phyloP scores from a whole-genome alignment of 352 stramenopile species.

The Pythium aquatile region DNA sequence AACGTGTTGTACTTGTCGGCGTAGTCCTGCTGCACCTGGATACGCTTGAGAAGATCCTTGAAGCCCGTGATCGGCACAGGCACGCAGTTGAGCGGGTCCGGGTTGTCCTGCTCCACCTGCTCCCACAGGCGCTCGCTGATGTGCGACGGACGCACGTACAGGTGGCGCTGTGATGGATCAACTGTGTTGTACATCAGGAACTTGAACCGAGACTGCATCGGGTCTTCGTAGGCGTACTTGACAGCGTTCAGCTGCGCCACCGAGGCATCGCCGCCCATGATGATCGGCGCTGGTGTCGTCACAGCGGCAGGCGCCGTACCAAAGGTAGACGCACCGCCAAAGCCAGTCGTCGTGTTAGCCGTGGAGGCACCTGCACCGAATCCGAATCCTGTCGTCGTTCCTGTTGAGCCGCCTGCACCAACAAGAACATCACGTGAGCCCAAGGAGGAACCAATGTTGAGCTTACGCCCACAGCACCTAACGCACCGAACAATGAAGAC shows the following conservation, averaged over 20 bases:
- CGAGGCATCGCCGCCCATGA: conserved; percentile 67
- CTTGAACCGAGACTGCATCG: conserved; percentile 85
- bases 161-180: conserved; percentile 72
- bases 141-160: conserved; percentile 76
- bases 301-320: conserved; percentile 32
- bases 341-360: conserved; percentile 22
- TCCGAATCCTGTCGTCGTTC: conserved; percentile 30
- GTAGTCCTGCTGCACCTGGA: conserved; percentile 79
- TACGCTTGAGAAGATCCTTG: conserved; percentile 76
- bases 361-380: conserved; percentile 4
- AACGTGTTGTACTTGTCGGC: conserved; percentile 82
- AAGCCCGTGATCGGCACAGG: conserved; percentile 79
- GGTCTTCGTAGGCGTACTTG: conserved; percentile 83
- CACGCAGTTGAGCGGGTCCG: conserved; percentile 75
- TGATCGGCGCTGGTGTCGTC: conserved; percentile 65
- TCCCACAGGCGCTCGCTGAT: conserved; percentile 87
- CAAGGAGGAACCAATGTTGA: conserved; percentile 21
- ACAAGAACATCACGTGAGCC: conserved; percentile 20
- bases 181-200: conserved; percentile 90
- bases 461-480: conserved; percentile 4
- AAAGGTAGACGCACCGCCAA: conserved; percentile 35
- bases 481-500: conserved; percentile 7
- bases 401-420: conserved; percentile 12
- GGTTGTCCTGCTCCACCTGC: conserved; percentile 84
- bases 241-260: conserved; percentile 80